phyloP scores from a whole-genome alignment of 805 yeast species.

The Kuraishia cidri region DNA sequence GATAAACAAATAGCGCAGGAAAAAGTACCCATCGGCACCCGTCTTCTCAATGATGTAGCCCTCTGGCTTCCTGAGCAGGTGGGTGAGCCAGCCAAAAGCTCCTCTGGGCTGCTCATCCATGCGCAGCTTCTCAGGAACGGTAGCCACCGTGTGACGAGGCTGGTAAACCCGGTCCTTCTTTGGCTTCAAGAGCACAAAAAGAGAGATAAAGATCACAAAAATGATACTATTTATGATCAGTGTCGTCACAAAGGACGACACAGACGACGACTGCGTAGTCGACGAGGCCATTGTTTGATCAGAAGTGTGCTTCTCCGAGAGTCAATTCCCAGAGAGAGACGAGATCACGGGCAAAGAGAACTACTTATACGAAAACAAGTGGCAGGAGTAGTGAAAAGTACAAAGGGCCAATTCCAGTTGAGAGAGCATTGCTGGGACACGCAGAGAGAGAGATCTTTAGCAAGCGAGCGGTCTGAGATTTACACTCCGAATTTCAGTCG shows the following conservation, averaged over 20 bases:
- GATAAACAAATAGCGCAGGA: conserved; percentile 52
- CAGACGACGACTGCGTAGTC: conserved; percentile 19
- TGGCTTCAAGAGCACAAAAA: conserved; percentile 32
- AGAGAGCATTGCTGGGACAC: too few species aligned
- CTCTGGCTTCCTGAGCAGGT: conserved; percentile 45
- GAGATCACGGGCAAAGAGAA: too few species aligned
- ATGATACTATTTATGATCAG: conserved; percentile 34
- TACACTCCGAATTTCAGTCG: too few species aligned
- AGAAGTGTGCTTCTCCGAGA: not conserved
- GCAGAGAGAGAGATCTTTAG: too few species aligned
- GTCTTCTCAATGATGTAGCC: conserved; percentile 57
- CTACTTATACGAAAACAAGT: too few species aligned
- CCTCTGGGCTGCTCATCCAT: conserved; percentile 36
- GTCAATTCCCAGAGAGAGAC: too few species aligned
- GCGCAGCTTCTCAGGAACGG: conserved; percentile 33
- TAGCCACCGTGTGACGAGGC: conserved; percentile 35
- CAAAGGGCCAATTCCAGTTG: too few species aligned
- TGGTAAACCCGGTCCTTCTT: conserved; percentile 40
- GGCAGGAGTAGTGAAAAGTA: too few species aligned
- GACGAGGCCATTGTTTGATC: conserved; percentile 2
- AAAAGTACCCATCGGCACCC: conserved; percentile 73
- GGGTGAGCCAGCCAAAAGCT: conserved; percentile 45
- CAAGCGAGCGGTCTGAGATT: too few species aligned
- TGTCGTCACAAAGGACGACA: conserved; percentile 40
- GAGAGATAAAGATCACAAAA: conserved; percentile 26